Evolutionary conservation across 2,329 filamentous ascomycete genomes (phyloP).

Genomic region (Capronia coronata): DNA sequence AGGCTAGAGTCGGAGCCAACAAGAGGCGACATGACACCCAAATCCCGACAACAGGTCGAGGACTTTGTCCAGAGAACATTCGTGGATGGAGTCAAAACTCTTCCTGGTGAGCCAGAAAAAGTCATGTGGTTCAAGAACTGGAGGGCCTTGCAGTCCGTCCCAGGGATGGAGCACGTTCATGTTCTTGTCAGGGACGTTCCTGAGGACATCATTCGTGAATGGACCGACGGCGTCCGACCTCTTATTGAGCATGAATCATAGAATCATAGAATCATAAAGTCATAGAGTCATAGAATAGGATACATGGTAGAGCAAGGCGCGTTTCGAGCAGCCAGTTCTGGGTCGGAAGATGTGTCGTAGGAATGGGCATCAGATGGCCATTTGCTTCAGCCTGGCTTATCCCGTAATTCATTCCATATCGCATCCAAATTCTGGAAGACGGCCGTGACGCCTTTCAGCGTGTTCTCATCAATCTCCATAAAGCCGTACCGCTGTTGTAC

Average conservation of each 20-base stretch:
- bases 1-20: conserved; percentile 42
- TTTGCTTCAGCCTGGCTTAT: neutral
- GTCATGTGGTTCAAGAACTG: conserved; percentile 63
- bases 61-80: conserved; percentile 48
- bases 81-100: conserved; percentile 36
- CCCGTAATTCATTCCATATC: conserved; percentile 55
- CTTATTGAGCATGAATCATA: conserved; percentile 16
- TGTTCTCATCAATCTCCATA: conserved; percentile 65
- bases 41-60: conserved; percentile 44
- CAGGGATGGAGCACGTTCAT: conserved; percentile 53
- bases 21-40: conserved; percentile 47
- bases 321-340: no score
- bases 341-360: no score
- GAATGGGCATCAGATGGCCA: no score
- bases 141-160: conserved; percentile 54
- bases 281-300: neutral
- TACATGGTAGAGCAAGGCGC: neutral
- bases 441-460: conserved; percentile 74
- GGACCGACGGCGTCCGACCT: conserved; percentile 35
- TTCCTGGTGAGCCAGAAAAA: conserved; percentile 36
- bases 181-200: conserved; percentile 47
- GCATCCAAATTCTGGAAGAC: conserved; percentile 86
- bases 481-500: conserved; percentile 80
- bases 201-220: conserved; percentile 39
- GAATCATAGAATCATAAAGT: no score